Conservation (phyloP, 192 early-diverging fungal species). For the Coemansia furcata region DNA sequence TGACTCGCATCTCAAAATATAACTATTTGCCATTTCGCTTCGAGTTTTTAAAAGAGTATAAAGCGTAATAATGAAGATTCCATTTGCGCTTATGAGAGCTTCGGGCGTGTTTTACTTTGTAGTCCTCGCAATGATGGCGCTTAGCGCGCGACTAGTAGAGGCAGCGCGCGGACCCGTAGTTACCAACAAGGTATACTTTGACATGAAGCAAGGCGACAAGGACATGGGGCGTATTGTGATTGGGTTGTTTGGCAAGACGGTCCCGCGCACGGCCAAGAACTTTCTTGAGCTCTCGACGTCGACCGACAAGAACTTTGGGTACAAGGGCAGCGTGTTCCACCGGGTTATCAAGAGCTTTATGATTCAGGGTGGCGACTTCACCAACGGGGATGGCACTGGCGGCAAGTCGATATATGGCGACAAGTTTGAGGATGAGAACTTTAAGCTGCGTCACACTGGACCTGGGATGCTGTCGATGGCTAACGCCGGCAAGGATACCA, state of each 20-base stretch:
- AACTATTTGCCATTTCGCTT: no score
- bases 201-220: slow-evolving; percentile 32
- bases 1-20: neutral
- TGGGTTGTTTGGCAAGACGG: slow-evolving; percentile 67
- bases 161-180: slow-evolving; percentile 65
- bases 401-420: slow-evolving; percentile 81
- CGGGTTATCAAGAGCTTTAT: slow-evolving; percentile 86
- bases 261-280: slow-evolving; percentile 94
- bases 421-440: slow-evolving; percentile 80
- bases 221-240: slow-evolving; percentile 41
- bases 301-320: slow-evolving; percentile 53
- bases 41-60: neutral
- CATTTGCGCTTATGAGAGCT: slow-evolving; percentile 36
- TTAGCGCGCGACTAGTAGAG: slow-evolving; percentile 34
- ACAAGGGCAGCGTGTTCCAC: slow-evolving; percentile 81
- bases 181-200: slow-evolving; percentile 57
- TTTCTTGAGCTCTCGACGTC: slow-evolving; percentile 70
- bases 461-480: slow-evolving; percentile 78
- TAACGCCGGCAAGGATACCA: slow-evolving; percentile 74
- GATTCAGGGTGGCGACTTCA: slow-evolving; percentile 90
- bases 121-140: slow-evolving; percentile 25
- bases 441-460: slow-evolving; percentile 63
- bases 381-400: slow-evolving; percentile 74
- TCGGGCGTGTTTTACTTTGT: slow-evolving; percentile 36
- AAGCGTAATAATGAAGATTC: slow-evolving; percentile 1